Evolutionary conservation across 169 alveolate species (phyloP), one percentile per base, ranked within the genome.

Genomic region (Plasmodium falciparum): DNA sequence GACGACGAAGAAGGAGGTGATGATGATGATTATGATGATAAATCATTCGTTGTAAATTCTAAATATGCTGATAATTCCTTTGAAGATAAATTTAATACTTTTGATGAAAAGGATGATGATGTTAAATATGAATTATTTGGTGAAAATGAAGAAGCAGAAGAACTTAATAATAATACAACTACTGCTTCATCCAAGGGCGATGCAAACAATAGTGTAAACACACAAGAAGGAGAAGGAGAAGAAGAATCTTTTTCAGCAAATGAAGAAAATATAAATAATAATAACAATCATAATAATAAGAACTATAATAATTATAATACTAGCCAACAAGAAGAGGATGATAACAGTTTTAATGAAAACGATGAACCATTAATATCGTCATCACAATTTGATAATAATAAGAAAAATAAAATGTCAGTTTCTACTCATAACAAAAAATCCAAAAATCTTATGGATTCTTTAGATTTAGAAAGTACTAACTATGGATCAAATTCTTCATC

Each of bases 1-100:
- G 61, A 73, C n/a, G 56, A 73, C 15, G 71, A 15, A 8, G 1
- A 45, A 1, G 26, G 29, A 9, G 15, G n/a, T 11, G 61, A 20
- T 74, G 65, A 15, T 63, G 63, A 22, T 11, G 3, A 11, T 12
- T n/a, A 54, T 20, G 1, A 0, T 9, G 26, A 62, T 33, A 54
- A 33, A 43, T 58, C 59, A 0, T 54, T 11, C 15, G 61, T 73
- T 13, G 11, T 43, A 15, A 73, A 73, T 63, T 73, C 88, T 1
- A 73, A 43, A 2, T 56, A 58, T n/a, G 59, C 29, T 11, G 49
- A 29, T 11, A 24, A n/a, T 3, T 54, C 63, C 2, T 52, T 73
- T 58, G 72, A 43, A 26, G 61, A 73, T 39, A 73, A 73, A 58
- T 56, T 73, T 4, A 58, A 29, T 13, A 13, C 88, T 5, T 20